A percentile compares a stretch with the other conserved stretches of the same genome.
phyloP scores from a whole-genome alignment of 257 asterid genomes.

The Nicotiana obtusifolia region DNA sequence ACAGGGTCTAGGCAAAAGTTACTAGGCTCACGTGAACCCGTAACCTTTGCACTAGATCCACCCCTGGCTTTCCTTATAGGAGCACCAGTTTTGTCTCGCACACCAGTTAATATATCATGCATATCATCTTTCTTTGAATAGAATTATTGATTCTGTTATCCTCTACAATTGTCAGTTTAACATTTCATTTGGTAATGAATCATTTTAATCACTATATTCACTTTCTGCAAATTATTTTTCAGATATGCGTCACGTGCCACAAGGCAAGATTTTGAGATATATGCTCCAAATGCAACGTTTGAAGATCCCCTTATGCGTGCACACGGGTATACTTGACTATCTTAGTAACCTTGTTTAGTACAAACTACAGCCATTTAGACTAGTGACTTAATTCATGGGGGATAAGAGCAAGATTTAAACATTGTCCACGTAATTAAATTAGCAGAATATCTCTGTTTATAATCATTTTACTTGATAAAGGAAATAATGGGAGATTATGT shows the following conservation, averaged over 20 bases:
- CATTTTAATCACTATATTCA: background rate
- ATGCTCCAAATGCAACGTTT: slow-evolving; percentile 69
- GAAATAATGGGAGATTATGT: background rate
- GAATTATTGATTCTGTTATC: background rate
- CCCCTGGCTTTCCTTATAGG: background rate
- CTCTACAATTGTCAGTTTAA: background rate
- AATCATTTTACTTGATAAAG: background rate
- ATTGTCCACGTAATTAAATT: background rate
- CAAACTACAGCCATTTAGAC: background rate
- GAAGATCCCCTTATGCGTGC: slow-evolving; percentile 93
- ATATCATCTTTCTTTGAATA: background rate
- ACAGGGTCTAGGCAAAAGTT: too few species aligned
- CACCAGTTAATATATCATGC: background rate
- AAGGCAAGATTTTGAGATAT: slow-evolving; percentile 69
- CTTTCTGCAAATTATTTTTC: slow-evolving; percentile 15
- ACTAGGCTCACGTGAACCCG: too few species aligned
- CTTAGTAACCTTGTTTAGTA: background rate
- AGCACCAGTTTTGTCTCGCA: background rate
- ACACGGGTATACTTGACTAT: slow-evolving; percentile 46
- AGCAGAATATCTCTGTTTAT: background rate
- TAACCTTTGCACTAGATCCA: too few species aligned
- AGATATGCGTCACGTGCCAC: slow-evolving; percentile 73
- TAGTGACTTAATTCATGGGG: background rate
- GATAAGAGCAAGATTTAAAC: background rate
- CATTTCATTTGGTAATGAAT: background rate